A percentile compares a stretch with the other conserved stretches of the same genome.
These are phyloP conservation scores for Krasilnikovozyma curviuscula DNA, from an alignment of 768 basidiomycete genomes.

Conservation along the genomic window DNA sequence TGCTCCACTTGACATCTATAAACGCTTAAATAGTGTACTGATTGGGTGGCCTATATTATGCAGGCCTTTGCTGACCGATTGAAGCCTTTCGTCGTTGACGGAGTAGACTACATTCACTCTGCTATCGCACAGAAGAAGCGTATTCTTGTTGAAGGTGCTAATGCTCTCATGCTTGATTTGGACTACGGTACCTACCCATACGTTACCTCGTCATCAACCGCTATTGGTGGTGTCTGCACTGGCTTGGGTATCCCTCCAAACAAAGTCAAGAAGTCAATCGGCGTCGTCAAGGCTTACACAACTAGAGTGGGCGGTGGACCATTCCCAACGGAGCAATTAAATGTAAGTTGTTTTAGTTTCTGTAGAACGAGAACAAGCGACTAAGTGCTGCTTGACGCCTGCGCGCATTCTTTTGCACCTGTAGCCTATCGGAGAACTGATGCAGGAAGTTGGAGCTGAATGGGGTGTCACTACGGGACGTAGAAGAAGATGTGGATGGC, in stretches of 20 bases:
- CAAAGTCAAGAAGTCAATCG: slow-evolving; percentile 64
- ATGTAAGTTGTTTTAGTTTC: slow-evolving; percentile 34
- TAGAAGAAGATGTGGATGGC: slow-evolving; percentile 84
- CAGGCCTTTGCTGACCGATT: slow-evolving; percentile 68
- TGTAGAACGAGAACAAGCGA: no score
- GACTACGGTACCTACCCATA: slow-evolving; percentile 97
- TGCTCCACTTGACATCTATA: background rate
- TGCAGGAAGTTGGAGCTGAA: slow-evolving; percentile 86
- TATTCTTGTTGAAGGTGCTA: slow-evolving; percentile 88
- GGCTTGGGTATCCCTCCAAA: slow-evolving; percentile 93
- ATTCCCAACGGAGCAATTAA: slow-evolving; percentile 88
- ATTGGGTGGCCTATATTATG: background rate
- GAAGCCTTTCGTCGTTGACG: slow-evolving; percentile 74
- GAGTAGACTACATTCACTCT: slow-evolving; percentile 62
- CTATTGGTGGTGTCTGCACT: slow-evolving; percentile 88
- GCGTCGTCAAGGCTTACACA: slow-evolving; percentile 95
- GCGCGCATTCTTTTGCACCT: background rate
- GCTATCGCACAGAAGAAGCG: slow-evolving; percentile 56
- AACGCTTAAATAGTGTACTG: no score
- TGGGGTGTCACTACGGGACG: slow-evolving; percentile 87
- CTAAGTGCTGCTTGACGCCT: background rate
- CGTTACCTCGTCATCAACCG: slow-evolving; percentile 85
- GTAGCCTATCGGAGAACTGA: slow-evolving; percentile 59
- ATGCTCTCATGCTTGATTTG: slow-evolving; percentile 94
- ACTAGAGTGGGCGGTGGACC: slow-evolving; percentile 97